Evolutionary conservation across 2,329 filamentous ascomycete species (phyloP), one percentile per base, ranked within the genome.

Genomic region (Fusarium chlamydosporum): DNA sequence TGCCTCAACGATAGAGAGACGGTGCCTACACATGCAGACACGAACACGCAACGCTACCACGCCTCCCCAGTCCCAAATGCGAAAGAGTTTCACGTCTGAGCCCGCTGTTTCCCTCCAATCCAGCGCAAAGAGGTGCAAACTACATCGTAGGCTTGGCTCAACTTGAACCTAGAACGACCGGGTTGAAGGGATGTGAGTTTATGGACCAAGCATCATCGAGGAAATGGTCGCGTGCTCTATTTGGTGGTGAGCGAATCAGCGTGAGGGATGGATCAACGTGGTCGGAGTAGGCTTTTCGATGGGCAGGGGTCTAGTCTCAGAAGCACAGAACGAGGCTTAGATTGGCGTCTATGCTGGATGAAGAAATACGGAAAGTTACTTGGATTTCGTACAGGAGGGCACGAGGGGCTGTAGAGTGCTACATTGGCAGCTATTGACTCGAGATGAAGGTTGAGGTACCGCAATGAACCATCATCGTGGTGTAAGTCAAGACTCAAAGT

Each of bases 181-280:
- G 67, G 67, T 70, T 57, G 45, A 70, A 65, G 52, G 55, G 55
- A 71, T 71, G 59, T 42, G 48, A 61, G 37, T 73, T 73, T 63
- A 70, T 80, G 77, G 79, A 79, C 79, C 79, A 81, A 80, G 79
- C 79, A 81, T 78, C 78, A 79, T 80, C 76, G 74, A 81, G 79
- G 73, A 79, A 79, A 77, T 79, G 78, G 79, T 81, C 79, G 79
- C 79, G 79, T 81, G 79, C 79, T 80, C 75, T 67, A 64, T 65
- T 61, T 61, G 72, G 64, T 67, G 55, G 34, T 56, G 29, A 72
- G 53, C 79, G 74, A 81, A 81, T 81, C 75, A 79, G 74, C 63
- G 66, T 58, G 60, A 66, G 62, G 66, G 52, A 64, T 72, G 56
- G 18, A 71, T 75, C 76, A 78, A 80, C 79, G 79, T 80, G 79